These are phyloP conservation scores for Glycine soja DNA, from an alignment of 306 rosid genomes.

Conservation along the genomic window DNA sequence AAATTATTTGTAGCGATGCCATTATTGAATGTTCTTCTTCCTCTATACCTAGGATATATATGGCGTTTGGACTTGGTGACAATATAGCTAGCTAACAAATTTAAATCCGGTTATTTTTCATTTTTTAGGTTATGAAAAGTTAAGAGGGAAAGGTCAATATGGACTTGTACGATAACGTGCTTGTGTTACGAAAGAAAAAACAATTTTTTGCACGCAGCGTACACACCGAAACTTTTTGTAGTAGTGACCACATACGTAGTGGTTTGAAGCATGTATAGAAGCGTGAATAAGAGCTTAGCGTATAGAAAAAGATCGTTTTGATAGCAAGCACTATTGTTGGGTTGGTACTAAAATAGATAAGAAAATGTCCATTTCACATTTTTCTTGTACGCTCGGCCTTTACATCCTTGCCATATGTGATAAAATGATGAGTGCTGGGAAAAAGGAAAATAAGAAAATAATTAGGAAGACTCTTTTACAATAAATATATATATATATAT, in stretches of 20 bases:
- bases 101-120: not conserved
- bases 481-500: not conserved
- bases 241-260: constrained; percentile 49
- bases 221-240: constrained; percentile 43
- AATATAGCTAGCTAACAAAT: not conserved
- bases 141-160: not conserved
- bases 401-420: not conserved
- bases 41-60: too few species aligned
- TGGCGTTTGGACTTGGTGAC: not conserved
- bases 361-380: not conserved
- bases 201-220: constrained; percentile 27
- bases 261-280: constrained; percentile 45
- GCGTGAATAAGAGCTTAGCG: constrained; percentile 46
- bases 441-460: not conserved
- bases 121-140: not conserved
- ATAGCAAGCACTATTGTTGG: constrained; percentile 43
- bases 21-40: constrained; percentile 10
- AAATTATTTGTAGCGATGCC: not conserved
- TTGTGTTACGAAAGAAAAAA: not conserved
- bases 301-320: constrained; percentile 4
- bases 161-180: not conserved
- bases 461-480: not conserved
- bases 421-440: not conserved
- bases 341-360: constrained; percentile 21
- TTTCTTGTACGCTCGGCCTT: not conserved